Conservation (phyloP, 2,329 filamentous ascomycete species). For the Sordariomycetes sp. region DNA sequence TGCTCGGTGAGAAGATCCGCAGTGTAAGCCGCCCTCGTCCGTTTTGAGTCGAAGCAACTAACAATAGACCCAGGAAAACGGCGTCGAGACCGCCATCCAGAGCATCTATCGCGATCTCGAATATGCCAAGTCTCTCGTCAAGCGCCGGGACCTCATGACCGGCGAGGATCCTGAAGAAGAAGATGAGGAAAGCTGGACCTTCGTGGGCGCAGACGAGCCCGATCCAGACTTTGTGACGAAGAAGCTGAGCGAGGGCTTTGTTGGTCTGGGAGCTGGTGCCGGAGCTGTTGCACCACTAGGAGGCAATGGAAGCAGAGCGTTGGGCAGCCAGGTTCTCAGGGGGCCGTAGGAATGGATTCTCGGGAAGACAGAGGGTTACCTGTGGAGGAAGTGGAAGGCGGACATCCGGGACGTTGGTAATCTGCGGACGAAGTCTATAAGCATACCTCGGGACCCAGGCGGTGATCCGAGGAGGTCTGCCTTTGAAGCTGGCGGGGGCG, state of each 20-base stretch:
- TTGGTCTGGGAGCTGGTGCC: neutral
- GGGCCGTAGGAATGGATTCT: neutral
- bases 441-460: too few relatives aligned
- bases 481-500: too few relatives aligned
- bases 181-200: slow-evolving; percentile 82
- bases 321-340: neutral
- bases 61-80: slow-evolving; percentile 57
- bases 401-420: too few relatives aligned
- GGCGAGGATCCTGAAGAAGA: slow-evolving; percentile 46
- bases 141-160: slow-evolving; percentile 45
- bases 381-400: too few relatives aligned
- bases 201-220: slow-evolving; percentile 55
- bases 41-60: neutral
- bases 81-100: slow-evolving; percentile 83
- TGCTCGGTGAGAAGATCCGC: slow-evolving; percentile 80
- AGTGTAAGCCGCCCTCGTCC: slow-evolving; percentile 47
- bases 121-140: slow-evolving; percentile 79
- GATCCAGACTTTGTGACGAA: slow-evolving; percentile 33
- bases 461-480: too few relatives aligned
- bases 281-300: neutral
- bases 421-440: too few relatives aligned
- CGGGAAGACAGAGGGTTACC: too few relatives aligned
- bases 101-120: slow-evolving; percentile 91
- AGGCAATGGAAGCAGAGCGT: too few relatives aligned
- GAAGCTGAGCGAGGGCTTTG: slow-evolving; percentile 26